These are phyloP conservation scores for Solanum chilense DNA, from an alignment of 257 asterid species.

Conservation along the genomic window DNA sequence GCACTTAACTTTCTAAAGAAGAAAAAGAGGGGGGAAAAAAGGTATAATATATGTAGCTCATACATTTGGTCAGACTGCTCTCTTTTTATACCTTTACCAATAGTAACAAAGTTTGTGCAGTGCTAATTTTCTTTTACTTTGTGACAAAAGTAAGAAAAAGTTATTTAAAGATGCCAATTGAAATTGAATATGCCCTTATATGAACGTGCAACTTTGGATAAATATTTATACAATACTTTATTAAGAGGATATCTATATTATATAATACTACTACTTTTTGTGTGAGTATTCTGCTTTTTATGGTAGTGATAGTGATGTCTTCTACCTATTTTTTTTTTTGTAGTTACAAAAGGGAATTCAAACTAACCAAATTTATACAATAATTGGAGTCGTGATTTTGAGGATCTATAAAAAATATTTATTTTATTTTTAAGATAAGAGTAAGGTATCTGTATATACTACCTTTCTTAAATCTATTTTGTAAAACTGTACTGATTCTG, in stretches of 20 bases:
- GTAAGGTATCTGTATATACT: too few relatives aligned
- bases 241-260: background rate
- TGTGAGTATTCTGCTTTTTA: background rate
- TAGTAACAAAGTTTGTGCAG: background rate
- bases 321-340: background rate
- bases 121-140: background rate
- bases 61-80: background rate
- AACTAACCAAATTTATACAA: background rate
- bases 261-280: background rate
- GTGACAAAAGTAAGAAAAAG: background rate
- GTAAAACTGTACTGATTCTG: background rate
- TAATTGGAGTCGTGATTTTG: background rate
- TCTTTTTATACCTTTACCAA: background rate
- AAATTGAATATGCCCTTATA: background rate
- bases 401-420: too few relatives aligned
- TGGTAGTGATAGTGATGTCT: background rate
- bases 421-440: too few relatives aligned
- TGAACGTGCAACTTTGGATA: background rate
- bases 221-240: background rate
- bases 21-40: background rate
- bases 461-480: too few relatives aligned
- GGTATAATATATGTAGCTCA: background rate
- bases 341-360: background rate
- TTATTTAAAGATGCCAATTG: background rate
- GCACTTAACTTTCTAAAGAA: background rate